A percentile compares a stretch with the other conserved stretches of the same genome.
Evolutionary conservation across 2,329 filamentous ascomycete genomes (phyloP).

Genomic region (Teratosphaeria viscida): DNA sequence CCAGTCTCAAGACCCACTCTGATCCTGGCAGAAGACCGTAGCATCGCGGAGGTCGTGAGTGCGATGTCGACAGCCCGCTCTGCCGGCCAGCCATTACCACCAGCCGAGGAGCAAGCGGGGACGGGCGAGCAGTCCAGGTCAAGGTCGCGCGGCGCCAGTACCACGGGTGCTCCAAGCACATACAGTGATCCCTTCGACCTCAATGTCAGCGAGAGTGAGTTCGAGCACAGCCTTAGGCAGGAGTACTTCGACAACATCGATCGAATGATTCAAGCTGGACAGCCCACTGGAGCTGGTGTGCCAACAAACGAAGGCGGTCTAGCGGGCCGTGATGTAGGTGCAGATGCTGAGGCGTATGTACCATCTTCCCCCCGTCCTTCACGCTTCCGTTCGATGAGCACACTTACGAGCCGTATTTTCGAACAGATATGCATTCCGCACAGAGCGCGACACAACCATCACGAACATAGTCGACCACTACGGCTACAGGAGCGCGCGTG

Average conservation of each 20-base stretch:
- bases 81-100: not conserved
- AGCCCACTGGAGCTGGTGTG: not conserved
- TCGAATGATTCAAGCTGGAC: not conserved
- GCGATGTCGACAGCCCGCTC: not conserved
- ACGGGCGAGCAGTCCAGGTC: not conserved
- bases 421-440: slow-evolving; percentile 13
- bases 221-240: not conserved
- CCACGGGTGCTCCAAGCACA: not conserved
- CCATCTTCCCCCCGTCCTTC: slow-evolving; percentile 8
- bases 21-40: not conserved
- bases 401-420: slow-evolving; percentile 26
- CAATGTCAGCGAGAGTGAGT: slow-evolving; percentile 14
- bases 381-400: slow-evolving; percentile 19
- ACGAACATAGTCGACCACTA: slow-evolving; percentile 18
- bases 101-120: not conserved
- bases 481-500: slow-evolving; percentile 8
- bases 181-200: slow-evolving; percentile 20
- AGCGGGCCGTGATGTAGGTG: slow-evolving; percentile 8
- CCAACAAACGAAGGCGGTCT: not conserved
- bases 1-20: not conserved
- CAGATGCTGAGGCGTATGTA: slow-evolving; percentile 23
- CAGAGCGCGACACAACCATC: slow-evolving; percentile 16
- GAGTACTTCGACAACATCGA: slow-evolving; percentile 8
- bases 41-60: not conserved
- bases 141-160: not conserved